phyloP scores from a whole-genome alignment of 73 alveolate species.

The Uronychia setigera region DNA sequence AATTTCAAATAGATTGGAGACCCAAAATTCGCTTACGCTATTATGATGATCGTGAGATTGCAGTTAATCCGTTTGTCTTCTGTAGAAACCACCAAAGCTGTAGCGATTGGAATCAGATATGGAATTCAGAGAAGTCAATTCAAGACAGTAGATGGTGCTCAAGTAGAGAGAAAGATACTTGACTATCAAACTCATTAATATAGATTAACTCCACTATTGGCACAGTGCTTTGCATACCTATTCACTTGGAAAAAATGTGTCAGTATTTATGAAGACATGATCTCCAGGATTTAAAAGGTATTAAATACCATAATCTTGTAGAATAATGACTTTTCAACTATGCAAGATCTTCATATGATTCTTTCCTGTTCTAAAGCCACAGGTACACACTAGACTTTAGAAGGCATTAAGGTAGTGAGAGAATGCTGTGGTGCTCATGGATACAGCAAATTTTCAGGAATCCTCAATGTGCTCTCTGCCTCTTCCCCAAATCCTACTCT shows the following conservation, averaged over 20 bases:
- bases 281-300: conserved; percentile 46
- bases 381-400: conserved; percentile 55
- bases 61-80: conserved; percentile 43
- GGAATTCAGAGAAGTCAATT: conserved; percentile 77
- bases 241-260: conserved; percentile 59
- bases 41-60: conserved; percentile 78
- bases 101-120: conserved; percentile 77
- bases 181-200: conserved; percentile 80
- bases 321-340: conserved; percentile 64
- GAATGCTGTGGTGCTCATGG: conserved; percentile 94
- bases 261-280: conserved; percentile 59
- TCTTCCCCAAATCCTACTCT: conserved; percentile 61
- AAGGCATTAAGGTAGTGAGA: conserved; percentile 69
- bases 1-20: conserved; percentile 67
- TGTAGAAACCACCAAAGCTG: conserved; percentile 50
- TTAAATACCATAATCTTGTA: background rate
- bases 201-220: conserved; percentile 67
- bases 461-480: conserved; percentile 55
- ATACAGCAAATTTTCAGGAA: conserved; percentile 64
- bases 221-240: conserved; percentile 61
- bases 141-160: conserved; percentile 46
- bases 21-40: conserved; percentile 80
- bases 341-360: conserved; percentile 75
- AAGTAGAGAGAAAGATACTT: conserved; percentile 65
- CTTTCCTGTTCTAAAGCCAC: conserved; percentile 77